Conservation (phyloP, 2,329 filamentous ascomycete genomes). For the Neoarthrinium moseri region DNA sequence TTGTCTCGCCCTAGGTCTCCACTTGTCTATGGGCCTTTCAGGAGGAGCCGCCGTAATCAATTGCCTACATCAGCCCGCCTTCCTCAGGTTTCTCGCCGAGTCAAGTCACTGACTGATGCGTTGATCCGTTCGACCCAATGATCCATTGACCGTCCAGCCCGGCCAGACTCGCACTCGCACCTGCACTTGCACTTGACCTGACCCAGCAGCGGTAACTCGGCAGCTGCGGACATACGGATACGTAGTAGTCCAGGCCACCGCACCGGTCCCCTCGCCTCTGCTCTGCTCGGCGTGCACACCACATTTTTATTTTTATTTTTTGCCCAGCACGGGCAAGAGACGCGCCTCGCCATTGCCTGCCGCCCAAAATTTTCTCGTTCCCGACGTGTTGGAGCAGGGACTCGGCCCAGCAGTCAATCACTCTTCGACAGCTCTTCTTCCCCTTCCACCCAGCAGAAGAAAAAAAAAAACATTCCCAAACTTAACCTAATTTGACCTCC, state of each 20-base stretch:
- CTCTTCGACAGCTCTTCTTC: neutral
- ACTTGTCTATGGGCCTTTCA: neutral
- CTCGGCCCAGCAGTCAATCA: neutral
- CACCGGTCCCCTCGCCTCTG: neutral
- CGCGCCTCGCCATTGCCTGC: slow-evolving; percentile 8
- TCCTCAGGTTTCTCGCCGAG: slow-evolving; percentile 2
- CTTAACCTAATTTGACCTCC: neutral
- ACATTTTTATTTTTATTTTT: neutral
- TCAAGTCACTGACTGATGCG: neutral
- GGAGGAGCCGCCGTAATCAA: slow-evolving; percentile 1
- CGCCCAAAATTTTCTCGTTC: slow-evolving; percentile 2
- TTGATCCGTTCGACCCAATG: neutral
- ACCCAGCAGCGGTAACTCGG: slow-evolving; percentile 1
- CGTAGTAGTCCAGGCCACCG: neutral
- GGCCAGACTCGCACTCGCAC: neutral
- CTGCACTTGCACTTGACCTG: neutral
- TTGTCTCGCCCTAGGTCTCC: neutral
- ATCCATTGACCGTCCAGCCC: slow-evolving; percentile 2
- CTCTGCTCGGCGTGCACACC: neutral
- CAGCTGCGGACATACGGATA: slow-evolving; percentile 1
- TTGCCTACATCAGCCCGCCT: slow-evolving; percentile 3
- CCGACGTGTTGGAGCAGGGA: neutral
- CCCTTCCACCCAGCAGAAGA: neutral
- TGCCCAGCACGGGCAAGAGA: slow-evolving; percentile 1
- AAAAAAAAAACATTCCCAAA: too few species aligned